Evolutionary conservation across 176 grass and related monocot species (phyloP), one percentile per base, ranked within the genome.

Genomic region (Dactylis glomerata): DNA sequence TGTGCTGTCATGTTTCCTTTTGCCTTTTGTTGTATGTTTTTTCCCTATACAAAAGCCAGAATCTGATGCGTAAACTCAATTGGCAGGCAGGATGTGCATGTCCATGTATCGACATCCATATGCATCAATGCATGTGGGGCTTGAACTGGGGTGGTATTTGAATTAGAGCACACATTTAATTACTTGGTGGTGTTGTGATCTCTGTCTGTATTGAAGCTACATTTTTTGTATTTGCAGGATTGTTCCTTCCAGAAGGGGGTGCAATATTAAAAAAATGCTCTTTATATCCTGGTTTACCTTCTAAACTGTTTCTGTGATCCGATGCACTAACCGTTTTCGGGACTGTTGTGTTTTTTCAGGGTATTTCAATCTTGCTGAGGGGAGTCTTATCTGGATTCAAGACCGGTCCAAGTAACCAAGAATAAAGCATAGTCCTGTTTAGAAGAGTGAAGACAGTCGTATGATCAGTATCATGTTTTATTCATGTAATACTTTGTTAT

Each of bases 41-140:
- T 55, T 16, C 14, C 72, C 19, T 61, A 6, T 77, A n/a, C 36
- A 41, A 81, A 23, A 68, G 52, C 40, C 78, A 51, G 83, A 51
- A 89, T 77, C 88, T 86, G 30, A 86, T 89, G 70, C 42, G n/a
- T 23, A 58, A 85, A 72, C 6, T 15, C 78, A 77, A 77, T 89
- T 89, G 83, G 27, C 78, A 89, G 87, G 82, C 57, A 86, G 63
- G 83, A 86, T 81, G 52, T 71, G 51, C 70, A 74, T 66, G 14
- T 50, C 23, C 71, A 62, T 76, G 17, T 73, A 3, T 22, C 36
- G 23, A 45, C 67, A 31, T 58, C 27, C 67, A 80, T 61, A 86
- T 81, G 70, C 31, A 68, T 22, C 20, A 68, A 22, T 68, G 22
- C 69, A 76, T 85, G 6, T 64, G 72, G 63, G 70, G 83, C 50